Base-by-base conservation (phyloP, 2,329 filamentous ascomycete species). In the Calonectria multiphialidica region DNA sequence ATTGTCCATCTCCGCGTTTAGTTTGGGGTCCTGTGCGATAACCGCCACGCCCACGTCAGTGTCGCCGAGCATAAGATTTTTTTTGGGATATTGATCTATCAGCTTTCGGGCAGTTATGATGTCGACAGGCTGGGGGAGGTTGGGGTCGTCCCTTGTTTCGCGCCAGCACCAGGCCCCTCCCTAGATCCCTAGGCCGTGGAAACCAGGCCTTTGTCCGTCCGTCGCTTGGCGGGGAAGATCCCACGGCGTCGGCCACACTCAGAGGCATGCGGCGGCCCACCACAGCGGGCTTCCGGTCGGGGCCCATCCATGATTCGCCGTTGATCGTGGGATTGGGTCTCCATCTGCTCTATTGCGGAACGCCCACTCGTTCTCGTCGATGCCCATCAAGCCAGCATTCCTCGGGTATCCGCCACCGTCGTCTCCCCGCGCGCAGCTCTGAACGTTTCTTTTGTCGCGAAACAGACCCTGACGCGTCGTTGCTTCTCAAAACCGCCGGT, bases 211-310 rank as follows among this genome's bases (percentile, higher is more conserved):
- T 57, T 61, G 28, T 61, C 49, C 68, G 40, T 70, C 61, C 68
- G 44, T 62, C 62, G 50, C 63, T 42, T 47, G 40, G 68, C 68
- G 68, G 68, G 62, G 68, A 25, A 66, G 40, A 66, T 53, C 45
- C 45, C 62, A 47, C 47, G 55, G 25, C 28, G 28, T 71, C 63
- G 53, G 35, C 35, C 23, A 66, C 59, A 62, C 50, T 61, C 44
- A n/a, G 50, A 23, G 30, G 47, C 55, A 35, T 35, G 33, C 55
- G 69, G 33, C 63, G 69, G 40, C 23, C 69, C 69, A 71, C 64
- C 47, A 30, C 64, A 67, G 69, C 64, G 69, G 68, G 18, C 47
- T 67, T 35, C 47, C 64, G 33, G 55, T 55, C 47, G 28, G 64
- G 45, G 47, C 18, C 12, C 30, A 18, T 18, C 53, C 23, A 57